A percentile compares a stretch with the other conserved stretches of the same genome.
phyloP scores from a whole-genome alignment of 2,329 filamentous ascomycete genomes.

The Trichothecium roseum region DNA sequence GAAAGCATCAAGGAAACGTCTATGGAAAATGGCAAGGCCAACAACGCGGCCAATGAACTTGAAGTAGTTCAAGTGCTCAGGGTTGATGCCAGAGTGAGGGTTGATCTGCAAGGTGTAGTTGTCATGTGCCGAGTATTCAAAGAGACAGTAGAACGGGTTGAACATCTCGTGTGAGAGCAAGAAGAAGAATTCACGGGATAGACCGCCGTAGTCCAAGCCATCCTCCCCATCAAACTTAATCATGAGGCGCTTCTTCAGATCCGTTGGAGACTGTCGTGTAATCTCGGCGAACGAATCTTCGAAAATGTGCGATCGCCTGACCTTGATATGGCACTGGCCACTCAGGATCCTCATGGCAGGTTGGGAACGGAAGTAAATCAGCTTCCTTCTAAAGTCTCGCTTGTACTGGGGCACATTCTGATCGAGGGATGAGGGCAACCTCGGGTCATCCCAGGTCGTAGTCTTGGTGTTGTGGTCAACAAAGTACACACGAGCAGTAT shows the following conservation, averaged over 20 bases:
- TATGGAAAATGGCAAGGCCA: conserved; percentile 93
- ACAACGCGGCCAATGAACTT: conserved; percentile 98
- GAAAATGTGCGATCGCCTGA: conserved; percentile 92
- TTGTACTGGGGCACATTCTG: conserved; percentile 99
- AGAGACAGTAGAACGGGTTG: conserved; percentile 98
- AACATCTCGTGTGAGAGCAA: conserved; percentile 99
- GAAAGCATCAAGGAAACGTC: conserved; percentile 94
- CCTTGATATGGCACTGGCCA: conserved; percentile 97
- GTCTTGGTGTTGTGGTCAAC: conserved; percentile 99
- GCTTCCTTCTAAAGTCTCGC: conserved; percentile 93
- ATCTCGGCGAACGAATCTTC: conserved; percentile 99
- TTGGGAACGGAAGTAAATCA: conserved; percentile 98
- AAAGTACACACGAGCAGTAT: conserved; percentile 96
- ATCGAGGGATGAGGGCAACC: conserved; percentile 88
- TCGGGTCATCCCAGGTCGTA: conserved; percentile 96
- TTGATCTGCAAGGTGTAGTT: conserved; percentile 99
- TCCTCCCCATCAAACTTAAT: conserved; percentile 99
- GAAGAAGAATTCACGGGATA: conserved; percentile 99
- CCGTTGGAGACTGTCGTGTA: conserved; percentile 87
- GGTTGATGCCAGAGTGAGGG: conserved; percentile 97
- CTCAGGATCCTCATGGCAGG: conserved; percentile 90
- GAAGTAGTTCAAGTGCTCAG: conserved; percentile 98
- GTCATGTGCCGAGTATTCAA: conserved; percentile 99
- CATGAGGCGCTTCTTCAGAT: conserved; percentile 97
- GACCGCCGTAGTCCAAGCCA: conserved; percentile 91